A percentile compares a stretch with the other conserved stretches of the same genome.
These are phyloP conservation scores for Teunomyces barrocoloradensis DNA, from an alignment of 805 yeast species.

Conservation along the genomic window DNA sequence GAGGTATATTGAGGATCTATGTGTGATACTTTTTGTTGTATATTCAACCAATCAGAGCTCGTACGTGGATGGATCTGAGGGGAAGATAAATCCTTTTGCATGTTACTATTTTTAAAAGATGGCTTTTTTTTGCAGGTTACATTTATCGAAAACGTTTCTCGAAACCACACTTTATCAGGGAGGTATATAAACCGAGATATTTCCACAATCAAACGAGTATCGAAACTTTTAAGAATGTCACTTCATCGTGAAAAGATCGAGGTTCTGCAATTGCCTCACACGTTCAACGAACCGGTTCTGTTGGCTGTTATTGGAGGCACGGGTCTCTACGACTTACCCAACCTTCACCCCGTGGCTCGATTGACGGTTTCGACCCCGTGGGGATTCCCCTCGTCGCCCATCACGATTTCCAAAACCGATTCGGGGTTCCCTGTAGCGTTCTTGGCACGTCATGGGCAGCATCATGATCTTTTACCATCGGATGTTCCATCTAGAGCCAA, in stretches of 20 bases:
- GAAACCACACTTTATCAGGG: not conserved
- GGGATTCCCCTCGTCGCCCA: conserved; percentile 95
- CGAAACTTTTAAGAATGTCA: conserved; percentile 25
- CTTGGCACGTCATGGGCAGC: conserved; percentile 89
- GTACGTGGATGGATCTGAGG: not conserved
- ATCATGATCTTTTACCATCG: conserved; percentile 86
- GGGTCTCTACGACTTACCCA: conserved; percentile 86
- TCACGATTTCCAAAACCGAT: conserved; percentile 79
- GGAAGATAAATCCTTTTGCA: not conserved
- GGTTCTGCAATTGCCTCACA: conserved; percentile 42
- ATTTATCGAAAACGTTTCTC: not conserved
- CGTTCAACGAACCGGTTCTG: conserved; percentile 62
- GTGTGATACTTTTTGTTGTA: too few species aligned
- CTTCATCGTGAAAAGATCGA: conserved; percentile 32
- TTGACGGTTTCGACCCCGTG: conserved; percentile 88
- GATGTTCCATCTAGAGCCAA: conserved; percentile 93
- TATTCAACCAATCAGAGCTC: too few species aligned
- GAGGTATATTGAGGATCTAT: too few species aligned
- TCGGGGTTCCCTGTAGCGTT: conserved; percentile 87
- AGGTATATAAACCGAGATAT: not conserved
- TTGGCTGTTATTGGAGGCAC: conserved; percentile 97
- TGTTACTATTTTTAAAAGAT: not conserved
- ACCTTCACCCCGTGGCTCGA: conserved; percentile 81
- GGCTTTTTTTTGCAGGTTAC: not conserved
- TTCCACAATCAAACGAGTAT: not conserved